Base-by-base conservation (phyloP, 2,329 filamentous ascomycete genomes). In the Falciphora oryzae region DNA sequence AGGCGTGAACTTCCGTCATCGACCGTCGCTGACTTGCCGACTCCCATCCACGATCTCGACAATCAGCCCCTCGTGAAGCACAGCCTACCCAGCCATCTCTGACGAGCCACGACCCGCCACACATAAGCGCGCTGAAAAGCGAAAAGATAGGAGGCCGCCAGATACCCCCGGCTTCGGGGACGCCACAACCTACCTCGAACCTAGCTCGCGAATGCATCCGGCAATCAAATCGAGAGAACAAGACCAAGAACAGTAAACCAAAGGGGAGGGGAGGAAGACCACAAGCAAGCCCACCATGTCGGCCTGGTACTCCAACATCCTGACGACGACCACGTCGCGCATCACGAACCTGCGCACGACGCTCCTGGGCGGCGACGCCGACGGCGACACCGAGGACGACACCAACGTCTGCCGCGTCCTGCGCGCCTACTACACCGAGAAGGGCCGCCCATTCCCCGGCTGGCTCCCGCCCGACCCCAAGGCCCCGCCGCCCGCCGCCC, bases 401-500 rank as follows among this genome's bases (percentile, higher is more conserved):
- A 96, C 93, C 3, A 93, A 98, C 80, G 90, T 98, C 72, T 96
- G 92, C 78, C 91, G 95, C 71, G 93, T 96, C 50, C 86, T 99
- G 31, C 90, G 95, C 71, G 89, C 88, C 71, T 97, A 98, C 83
- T 98, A 99, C 82, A 86, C 82, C 63, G 93, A 98, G 76, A 95
- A 96, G 73, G 91, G 89, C 70, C 88, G 89, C 28, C 83, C 87
- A 1, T 90, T 93, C 68, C 95, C 95, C 0, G 78, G 82, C 70
- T 98, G 95, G 94, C 88, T 98, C 10, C 92, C 93, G 10, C 89
- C 91, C 7, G 92, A 97, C 75, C 93, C 92, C n/a, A 94, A 92
- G 77, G 86, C 85, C 4, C 86, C 87, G 57, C 82, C 83, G 53
- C 80, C 84, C 44, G 76, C 79, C 61, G 79, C 83, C 68, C 75